Conservation (phyloP, 2,329 filamentous ascomycete genomes). For the Dendryphion nanum region DNA sequence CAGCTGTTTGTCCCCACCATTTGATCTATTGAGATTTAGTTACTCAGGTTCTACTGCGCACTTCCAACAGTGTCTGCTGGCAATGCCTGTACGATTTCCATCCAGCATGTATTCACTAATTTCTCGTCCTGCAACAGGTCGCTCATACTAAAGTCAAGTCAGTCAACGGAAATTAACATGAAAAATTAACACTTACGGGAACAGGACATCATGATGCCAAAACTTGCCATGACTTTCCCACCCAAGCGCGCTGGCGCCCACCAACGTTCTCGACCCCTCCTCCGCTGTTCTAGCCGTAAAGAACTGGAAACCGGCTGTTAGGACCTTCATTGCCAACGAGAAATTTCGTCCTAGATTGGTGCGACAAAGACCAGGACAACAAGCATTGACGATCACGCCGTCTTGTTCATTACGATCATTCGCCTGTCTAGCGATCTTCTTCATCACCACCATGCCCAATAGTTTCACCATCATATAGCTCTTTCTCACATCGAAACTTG, state of each 20-base stretch:
- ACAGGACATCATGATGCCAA: constrained; percentile 9
- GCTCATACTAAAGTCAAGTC: not conserved
- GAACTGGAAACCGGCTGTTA: constrained; percentile 1
- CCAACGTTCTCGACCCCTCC: constrained; percentile 6
- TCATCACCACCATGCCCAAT: constrained; percentile 9
- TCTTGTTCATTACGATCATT: too few relatives aligned
- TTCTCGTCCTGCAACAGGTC: not conserved
- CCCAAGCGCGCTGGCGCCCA: constrained; percentile 7
- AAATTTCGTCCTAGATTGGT: constrained; percentile 7
- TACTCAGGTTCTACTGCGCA: too few relatives aligned
- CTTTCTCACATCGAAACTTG: constrained; percentile 1
- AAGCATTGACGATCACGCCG: constrained; percentile 8
- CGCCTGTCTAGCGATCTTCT: too few relatives aligned
- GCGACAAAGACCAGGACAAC: constrained; percentile 6
- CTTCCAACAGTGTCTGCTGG: too few relatives aligned
- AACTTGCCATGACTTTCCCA: constrained; percentile 6
- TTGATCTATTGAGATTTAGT: too few relatives aligned
- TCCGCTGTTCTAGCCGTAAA: constrained; percentile 7
- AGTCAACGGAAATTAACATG: too few relatives aligned
- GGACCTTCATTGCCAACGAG: not conserved
- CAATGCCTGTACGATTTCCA: too few relatives aligned
- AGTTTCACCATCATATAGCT: constrained; percentile 3
- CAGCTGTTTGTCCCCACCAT: too few relatives aligned
- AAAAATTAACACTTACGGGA: constrained; percentile 7
- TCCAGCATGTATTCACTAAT: not conserved